Evolutionary conservation across 2,329 filamentous ascomycete species (phyloP).

Genomic region (Xylaria sp.): DNA sequence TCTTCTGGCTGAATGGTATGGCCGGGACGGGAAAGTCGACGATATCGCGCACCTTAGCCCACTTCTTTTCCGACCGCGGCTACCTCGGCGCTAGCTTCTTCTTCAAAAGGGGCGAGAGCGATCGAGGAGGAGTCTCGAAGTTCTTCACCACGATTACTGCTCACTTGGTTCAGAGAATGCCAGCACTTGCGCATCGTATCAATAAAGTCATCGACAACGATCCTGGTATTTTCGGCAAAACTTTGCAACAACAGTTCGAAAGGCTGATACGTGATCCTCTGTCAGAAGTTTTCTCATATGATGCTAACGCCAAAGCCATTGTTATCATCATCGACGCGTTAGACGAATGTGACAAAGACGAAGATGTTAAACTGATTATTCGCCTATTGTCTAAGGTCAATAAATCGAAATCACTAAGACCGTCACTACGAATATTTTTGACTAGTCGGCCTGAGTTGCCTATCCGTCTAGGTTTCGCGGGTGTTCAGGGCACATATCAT

Average conservation of each 20-base stretch:
- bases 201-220: slow-evolving; percentile 1
- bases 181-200: neutral
- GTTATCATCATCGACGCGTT: slow-evolving; percentile 17
- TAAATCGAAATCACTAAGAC: neutral
- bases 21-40: slow-evolving; percentile 19
- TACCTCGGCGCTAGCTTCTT: slow-evolving; percentile 20
- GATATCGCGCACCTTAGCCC: neutral
- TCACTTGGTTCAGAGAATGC: neutral
- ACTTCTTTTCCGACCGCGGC: neutral
- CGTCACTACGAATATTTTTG: slow-evolving; percentile 46
- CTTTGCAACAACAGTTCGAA: too few relatives aligned
- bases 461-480: slow-evolving; percentile 52
- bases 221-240: neutral
- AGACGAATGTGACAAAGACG: slow-evolving; percentile 14
- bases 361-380: slow-evolving; percentile 15
- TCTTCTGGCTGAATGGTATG: slow-evolving; percentile 25
- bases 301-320: neutral
- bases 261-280: neutral
- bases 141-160: slow-evolving; percentile 14
- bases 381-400: slow-evolving; percentile 6
- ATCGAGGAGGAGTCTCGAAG: neutral
- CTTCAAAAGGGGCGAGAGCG: slow-evolving; percentile 23
- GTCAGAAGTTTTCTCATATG: neutral
- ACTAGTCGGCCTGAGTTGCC: slow-evolving; percentile 57
- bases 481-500: slow-evolving; percentile 46